A percentile compares a stretch with the other conserved stretches of the same genome.
These are phyloP conservation scores for Kodamaea ohmeri DNA, from an alignment of 1,139 yeast genomes.

Conservation along the genomic window DNA sequence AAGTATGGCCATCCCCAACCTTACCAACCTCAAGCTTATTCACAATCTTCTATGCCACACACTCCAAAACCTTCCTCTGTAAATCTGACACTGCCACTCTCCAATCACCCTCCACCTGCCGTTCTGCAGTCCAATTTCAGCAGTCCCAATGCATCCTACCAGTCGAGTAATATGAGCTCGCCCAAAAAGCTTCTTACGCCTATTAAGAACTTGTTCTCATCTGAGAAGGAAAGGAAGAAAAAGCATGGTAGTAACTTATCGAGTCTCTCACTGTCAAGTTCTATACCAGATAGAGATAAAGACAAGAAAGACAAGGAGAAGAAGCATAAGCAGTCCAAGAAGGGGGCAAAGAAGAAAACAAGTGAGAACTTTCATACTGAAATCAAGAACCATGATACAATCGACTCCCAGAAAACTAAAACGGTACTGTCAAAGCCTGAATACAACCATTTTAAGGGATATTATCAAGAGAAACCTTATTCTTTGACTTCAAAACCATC, in stretches of 20 bases:
- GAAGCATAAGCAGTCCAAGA: not conserved
- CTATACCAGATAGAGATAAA: not conserved
- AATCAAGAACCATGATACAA: no score
- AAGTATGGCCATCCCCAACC: no score
- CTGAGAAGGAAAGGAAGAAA: conserved; percentile 16
- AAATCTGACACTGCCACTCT: not conserved
- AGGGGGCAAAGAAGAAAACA: not conserved
- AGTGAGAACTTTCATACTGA: no score
- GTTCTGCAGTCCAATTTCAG: not conserved
- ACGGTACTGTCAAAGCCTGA: no score
- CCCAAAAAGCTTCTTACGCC: conserved; percentile 46
- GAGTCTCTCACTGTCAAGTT: conserved; percentile 8
- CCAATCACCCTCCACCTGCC: not conserved
- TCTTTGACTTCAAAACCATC: conserved; percentile 2
- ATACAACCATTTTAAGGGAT: no score
- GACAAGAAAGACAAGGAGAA: not conserved
- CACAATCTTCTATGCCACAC: no score
- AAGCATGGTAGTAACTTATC: conserved; percentile 9
- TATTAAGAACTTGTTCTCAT: conserved; percentile 38
- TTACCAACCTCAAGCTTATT: no score
- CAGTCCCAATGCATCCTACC: conserved; percentile 3
- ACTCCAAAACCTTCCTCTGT: no score
- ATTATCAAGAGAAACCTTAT: no score
- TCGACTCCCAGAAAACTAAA: no score
- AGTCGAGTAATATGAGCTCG: conserved; percentile 24